phyloP scores from a whole-genome alignment of 176 grass and related monocot genomes.

The Zea luxurians region DNA sequence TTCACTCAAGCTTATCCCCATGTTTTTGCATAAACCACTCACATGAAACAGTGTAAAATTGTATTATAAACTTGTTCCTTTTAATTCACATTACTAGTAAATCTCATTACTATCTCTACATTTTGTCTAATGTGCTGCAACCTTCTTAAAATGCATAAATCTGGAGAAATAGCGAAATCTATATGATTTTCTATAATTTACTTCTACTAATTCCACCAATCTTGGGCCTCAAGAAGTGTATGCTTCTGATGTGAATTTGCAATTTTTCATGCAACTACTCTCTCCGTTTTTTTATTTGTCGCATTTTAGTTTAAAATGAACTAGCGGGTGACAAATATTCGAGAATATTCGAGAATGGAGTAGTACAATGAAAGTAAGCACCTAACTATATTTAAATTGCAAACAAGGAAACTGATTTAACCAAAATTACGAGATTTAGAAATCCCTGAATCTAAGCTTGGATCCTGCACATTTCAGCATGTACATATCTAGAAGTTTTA shows the following conservation, averaged over 20 bases:
- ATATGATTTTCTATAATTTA: background rate
- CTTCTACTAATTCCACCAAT: background rate
- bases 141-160: background rate
- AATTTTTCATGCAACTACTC: background rate
- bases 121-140: slow-evolving; percentile 8
- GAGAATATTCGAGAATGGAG: too few species aligned
- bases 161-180: background rate
- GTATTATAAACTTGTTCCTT: background rate
- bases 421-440: background rate
- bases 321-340: too few species aligned
- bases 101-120: background rate
- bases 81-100: background rate
- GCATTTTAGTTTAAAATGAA: too few species aligned
- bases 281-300: too few species aligned
- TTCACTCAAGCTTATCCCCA: background rate
- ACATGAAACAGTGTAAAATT: background rate
- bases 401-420: slow-evolving; percentile 11
- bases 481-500: background rate
- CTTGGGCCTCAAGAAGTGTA: background rate
- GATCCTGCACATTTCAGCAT: background rate
- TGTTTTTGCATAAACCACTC: background rate
- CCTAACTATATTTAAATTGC: background rate
- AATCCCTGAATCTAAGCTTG: background rate
- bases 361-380: slow-evolving; percentile 2
- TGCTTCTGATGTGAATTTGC: background rate